phyloP scores from a whole-genome alignment of 208 protist species.

The Leishmania arabica region DNA sequence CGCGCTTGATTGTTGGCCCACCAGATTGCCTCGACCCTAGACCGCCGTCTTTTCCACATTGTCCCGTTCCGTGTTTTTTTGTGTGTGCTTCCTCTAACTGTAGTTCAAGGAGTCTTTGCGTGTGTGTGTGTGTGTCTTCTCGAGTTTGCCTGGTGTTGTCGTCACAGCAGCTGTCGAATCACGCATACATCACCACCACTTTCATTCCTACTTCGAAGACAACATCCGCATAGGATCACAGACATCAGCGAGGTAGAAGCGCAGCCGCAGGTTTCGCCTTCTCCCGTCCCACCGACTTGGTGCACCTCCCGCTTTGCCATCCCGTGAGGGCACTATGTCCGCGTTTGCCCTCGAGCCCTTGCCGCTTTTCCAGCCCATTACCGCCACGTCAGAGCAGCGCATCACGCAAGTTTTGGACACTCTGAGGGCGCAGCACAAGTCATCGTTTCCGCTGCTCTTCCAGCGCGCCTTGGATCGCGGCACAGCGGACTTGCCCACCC shows the following conservation, averaged over 20 bases:
- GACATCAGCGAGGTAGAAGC: neutral
- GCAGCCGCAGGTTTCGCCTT: neutral
- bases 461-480: constrained; percentile 22
- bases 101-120: neutral
- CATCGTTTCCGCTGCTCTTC: constrained; percentile 17
- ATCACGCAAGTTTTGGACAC: constrained; percentile 50
- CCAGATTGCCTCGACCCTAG: neutral
- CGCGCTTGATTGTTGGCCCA: neutral
- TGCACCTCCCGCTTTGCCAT: neutral
- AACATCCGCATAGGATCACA: neutral
- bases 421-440: constrained; percentile 33
- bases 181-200: neutral
- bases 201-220: neutral
- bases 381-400: constrained; percentile 48
- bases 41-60: neutral
- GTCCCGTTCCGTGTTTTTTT: neutral
- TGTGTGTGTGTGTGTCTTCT: neutral
- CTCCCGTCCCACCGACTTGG: neutral
- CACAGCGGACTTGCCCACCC: constrained; percentile 31
- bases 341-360: constrained; percentile 12
- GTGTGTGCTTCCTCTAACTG: neutral
- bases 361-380: constrained; percentile 44
- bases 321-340: constrained; percentile 4
- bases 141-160: neutral
- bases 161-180: neutral